Evolutionary conservation across 306 rosid genomes (phyloP).

Genomic region (Adenanthera pavonina): DNA sequence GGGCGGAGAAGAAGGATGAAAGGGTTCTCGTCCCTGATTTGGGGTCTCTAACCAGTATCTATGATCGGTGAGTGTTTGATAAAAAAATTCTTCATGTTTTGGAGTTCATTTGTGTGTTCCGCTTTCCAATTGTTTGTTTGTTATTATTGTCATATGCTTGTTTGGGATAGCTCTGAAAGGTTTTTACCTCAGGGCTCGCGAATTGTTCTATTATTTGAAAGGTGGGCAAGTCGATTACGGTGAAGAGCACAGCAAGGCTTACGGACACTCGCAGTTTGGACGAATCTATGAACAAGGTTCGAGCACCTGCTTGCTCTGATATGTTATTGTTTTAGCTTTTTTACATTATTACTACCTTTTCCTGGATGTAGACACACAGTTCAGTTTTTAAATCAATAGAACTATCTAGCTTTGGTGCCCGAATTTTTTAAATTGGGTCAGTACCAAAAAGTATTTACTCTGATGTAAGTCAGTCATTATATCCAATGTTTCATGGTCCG

Average conservation of each 20-base stretch:
- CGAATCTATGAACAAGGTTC: constrained; percentile 82
- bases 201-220: constrained; percentile 92
- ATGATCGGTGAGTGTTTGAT: constrained; percentile 68
- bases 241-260: constrained; percentile 88
- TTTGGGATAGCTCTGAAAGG: neutral
- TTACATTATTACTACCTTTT: neutral
- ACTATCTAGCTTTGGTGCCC: too few relatives aligned
- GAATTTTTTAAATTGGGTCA: neutral
- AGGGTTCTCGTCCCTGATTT: constrained; percentile 98
- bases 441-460: neutral
- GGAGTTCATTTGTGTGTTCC: neutral
- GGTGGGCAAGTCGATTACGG: constrained; percentile 97
- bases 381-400: too few relatives aligned
- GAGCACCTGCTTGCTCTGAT: constrained; percentile 27
- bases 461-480: neutral
- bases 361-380: neutral
- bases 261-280: constrained; percentile 87
- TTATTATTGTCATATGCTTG: neutral
- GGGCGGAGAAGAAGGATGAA: constrained; percentile 97
- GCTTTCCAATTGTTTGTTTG: neutral
- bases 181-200: constrained; percentile 73
- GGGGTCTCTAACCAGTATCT: constrained; percentile 89
- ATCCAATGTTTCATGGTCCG: neutral
- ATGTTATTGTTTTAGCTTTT: constrained; percentile 1
- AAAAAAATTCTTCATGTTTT: neutral